Evolutionary conservation across 225 moss, liverwort and hornwort species (phyloP).

Genomic region (Lunularia cruciata): DNA sequence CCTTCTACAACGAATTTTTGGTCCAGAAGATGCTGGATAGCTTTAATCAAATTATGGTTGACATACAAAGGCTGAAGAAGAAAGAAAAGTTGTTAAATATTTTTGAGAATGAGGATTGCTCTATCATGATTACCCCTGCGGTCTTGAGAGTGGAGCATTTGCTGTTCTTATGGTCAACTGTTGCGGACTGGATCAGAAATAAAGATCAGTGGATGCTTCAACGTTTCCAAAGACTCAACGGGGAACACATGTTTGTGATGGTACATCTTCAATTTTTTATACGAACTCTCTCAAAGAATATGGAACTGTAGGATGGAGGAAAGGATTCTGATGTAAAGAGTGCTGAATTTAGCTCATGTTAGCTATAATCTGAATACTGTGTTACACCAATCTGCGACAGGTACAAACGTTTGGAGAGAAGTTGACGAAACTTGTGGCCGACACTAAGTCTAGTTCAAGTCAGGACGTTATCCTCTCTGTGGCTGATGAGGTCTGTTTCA

Average conservation of each 20-base stretch:
- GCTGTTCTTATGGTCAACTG: slow-evolving; percentile 43
- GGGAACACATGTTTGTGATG: slow-evolving; percentile 45
- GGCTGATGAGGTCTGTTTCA: slow-evolving; percentile 42
- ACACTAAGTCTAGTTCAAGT: slow-evolving; percentile 30
- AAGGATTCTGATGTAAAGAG: background rate
- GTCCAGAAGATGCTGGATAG: slow-evolving; percentile 31
- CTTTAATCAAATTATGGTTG: slow-evolving; percentile 24
- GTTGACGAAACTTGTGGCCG: slow-evolving; percentile 30
- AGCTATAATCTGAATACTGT: background rate
- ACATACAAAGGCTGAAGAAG: slow-evolving; percentile 31
- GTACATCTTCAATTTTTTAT: slow-evolving; percentile 36
- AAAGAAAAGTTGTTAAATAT: slow-evolving; percentile 43
- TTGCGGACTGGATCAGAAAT: slow-evolving; percentile 43
- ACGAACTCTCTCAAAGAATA: no score
- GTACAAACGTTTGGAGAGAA: slow-evolving; percentile 52
- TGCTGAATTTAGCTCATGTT: no score
- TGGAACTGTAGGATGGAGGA: no score
- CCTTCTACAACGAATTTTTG: slow-evolving; percentile 39
- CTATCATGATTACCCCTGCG: slow-evolving; percentile 34
- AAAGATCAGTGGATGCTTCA: slow-evolving; percentile 51
- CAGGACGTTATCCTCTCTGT: slow-evolving; percentile 36
- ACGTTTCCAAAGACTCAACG: slow-evolving; percentile 42
- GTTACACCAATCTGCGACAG: slow-evolving; percentile 9
- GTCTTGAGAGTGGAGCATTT: slow-evolving; percentile 37
- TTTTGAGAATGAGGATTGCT: slow-evolving; percentile 40